Conservation (phyloP, 2,329 filamentous ascomycete species). For the Alternaria sp. region DNA sequence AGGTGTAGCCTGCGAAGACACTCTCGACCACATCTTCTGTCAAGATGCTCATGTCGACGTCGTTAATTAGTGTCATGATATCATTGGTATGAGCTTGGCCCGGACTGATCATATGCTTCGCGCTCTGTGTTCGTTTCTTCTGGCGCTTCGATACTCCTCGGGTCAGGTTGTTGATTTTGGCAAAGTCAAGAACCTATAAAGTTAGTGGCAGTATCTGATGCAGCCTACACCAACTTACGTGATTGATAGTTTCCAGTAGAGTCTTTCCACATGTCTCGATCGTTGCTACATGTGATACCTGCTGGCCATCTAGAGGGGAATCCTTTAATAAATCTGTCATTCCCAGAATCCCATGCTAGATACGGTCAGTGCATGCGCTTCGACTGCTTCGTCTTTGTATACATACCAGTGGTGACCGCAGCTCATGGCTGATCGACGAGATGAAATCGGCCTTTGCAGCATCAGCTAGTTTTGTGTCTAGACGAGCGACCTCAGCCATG, state of each 20-base stretch:
- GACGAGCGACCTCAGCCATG: slow-evolving; percentile 48
- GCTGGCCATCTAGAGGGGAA: slow-evolving; percentile 38
- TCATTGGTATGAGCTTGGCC: slow-evolving; percentile 41
- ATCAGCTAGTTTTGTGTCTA: slow-evolving; percentile 48
- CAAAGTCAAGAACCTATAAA: slow-evolving; percentile 48
- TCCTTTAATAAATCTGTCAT: slow-evolving; percentile 45
- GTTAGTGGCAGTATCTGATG: slow-evolving; percentile 12
- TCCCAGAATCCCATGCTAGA: slow-evolving; percentile 62
- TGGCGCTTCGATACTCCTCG: slow-evolving; percentile 36
- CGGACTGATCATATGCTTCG: slow-evolving; percentile 39
- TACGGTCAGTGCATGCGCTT: not conserved
- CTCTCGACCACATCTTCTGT: slow-evolving; percentile 48
- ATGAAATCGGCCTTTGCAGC: slow-evolving; percentile 64
- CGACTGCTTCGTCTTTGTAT: not conserved
- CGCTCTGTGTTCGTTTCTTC: slow-evolving; percentile 38
- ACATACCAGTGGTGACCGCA: slow-evolving; percentile 60
- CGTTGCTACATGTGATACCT: slow-evolving; percentile 51
- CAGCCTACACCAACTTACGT: slow-evolving; percentile 27
- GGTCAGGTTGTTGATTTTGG: slow-evolving; percentile 48
- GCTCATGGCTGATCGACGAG: slow-evolving; percentile 66
- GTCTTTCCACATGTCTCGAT: slow-evolving; percentile 50
- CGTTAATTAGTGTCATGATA: slow-evolving; percentile 43
- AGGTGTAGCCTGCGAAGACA: slow-evolving; percentile 46
- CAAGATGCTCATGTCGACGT: slow-evolving; percentile 44
- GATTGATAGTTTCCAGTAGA: slow-evolving; percentile 51